Percentiles rank a stretch among this genome's conserved stretches.
These are phyloP conservation scores for Moelleriella libera DNA, from an alignment of 2,329 filamentous ascomycete genomes.

Conservation along the genomic window DNA sequence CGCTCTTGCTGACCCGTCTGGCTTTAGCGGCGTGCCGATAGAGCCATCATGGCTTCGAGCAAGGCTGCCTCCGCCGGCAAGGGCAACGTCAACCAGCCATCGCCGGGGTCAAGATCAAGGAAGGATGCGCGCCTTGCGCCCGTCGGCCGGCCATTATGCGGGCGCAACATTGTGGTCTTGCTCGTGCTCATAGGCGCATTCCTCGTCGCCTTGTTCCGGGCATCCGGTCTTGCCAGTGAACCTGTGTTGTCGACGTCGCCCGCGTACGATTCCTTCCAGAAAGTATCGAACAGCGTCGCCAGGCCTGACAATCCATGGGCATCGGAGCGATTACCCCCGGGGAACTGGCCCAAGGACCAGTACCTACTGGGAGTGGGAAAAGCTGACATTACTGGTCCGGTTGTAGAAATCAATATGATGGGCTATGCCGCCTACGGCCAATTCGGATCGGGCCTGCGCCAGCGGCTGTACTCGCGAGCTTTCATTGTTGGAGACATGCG, in stretches of 20 bases:
- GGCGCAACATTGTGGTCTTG: constrained; percentile 4
- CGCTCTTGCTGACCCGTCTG: background rate
- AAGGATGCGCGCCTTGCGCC: background rate
- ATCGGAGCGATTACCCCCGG: constrained; percentile 3
- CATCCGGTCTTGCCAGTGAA: constrained; percentile 6
- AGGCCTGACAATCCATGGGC: constrained; percentile 6
- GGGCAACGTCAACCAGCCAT: background rate
- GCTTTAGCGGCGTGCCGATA: background rate
- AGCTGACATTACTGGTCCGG: constrained; percentile 49
- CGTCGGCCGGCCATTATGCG: constrained; percentile 1
- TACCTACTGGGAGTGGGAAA: constrained; percentile 39
- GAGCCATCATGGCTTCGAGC: constrained; percentile 5
- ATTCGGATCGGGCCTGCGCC: constrained; percentile 68
- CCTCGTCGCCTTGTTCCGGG: constrained; percentile 6
- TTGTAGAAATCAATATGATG: constrained; percentile 82
- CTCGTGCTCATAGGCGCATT: constrained; percentile 5
- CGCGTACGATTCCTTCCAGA: constrained; percentile 2
- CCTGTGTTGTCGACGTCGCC: constrained; percentile 6
- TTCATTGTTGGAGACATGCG: constrained; percentile 67
- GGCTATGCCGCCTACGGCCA: constrained; percentile 74
- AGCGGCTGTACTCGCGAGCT: constrained; percentile 72
- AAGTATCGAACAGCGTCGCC: constrained; percentile 1
- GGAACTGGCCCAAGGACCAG: constrained; percentile 6
- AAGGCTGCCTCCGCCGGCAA: constrained; percentile 1
- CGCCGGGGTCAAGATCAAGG: background rate